Evolutionary conservation across 2,329 filamentous ascomycete genomes (phyloP).

Genomic region (Curvularia sp.): DNA sequence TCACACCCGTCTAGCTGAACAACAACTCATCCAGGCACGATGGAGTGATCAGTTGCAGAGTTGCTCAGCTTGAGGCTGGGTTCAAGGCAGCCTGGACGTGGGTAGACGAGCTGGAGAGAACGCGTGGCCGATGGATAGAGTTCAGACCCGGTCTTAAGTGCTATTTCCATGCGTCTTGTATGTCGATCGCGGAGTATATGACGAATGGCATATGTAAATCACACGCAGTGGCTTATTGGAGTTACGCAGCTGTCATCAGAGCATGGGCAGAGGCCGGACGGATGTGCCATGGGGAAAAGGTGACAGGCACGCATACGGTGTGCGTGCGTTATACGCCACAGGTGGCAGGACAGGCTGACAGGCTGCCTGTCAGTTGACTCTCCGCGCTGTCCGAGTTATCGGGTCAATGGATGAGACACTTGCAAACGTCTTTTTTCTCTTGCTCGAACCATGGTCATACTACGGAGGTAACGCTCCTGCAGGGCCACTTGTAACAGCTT

Average conservation of each 20-base stretch:
- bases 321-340: background rate
- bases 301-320: background rate
- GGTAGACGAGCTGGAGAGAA: slow-evolving; percentile 1
- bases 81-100: slow-evolving; percentile 5
- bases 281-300: background rate
- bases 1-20: too few species aligned
- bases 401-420: slow-evolving; percentile 28
- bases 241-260: background rate
- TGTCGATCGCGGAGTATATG: slow-evolving; percentile 1
- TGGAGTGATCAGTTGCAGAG: background rate
- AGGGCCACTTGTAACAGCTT: slow-evolving; percentile 28
- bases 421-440: slow-evolving; percentile 14
- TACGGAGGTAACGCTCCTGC: slow-evolving; percentile 19
- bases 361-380: slow-evolving; percentile 21
- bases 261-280: background rate
- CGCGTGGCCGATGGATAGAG: slow-evolving; percentile 16
- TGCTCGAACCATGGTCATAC: slow-evolving; percentile 16
- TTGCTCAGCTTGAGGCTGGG: background rate
- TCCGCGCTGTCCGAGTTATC: slow-evolving; percentile 39
- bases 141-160: slow-evolving; percentile 12
- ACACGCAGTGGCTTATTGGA: slow-evolving; percentile 17
- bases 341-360: background rate
- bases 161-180: slow-evolving; percentile 1
- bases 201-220: background rate
- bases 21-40: background rate